Evolutionary conservation across 331 rosid genomes (phyloP).

Genomic region (Ulmus americana): DNA sequence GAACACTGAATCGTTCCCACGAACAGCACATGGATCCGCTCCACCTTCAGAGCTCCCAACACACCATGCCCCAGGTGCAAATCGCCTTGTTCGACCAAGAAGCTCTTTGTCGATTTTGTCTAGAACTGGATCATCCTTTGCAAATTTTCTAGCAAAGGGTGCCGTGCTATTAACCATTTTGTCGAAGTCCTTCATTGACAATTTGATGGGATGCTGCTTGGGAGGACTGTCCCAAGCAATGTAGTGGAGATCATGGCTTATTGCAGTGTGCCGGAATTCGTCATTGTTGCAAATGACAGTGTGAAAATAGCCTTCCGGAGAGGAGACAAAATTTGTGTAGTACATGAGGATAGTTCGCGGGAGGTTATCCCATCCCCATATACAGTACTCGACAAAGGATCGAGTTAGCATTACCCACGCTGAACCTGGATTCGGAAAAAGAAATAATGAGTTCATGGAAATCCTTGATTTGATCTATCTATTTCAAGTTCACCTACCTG

Average conservation of each 20-base stretch:
- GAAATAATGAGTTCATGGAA: not conserved
- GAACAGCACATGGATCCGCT: slow-evolving; percentile 69
- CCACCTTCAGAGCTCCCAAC: slow-evolving; percentile 49
- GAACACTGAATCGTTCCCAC: slow-evolving; percentile 57
- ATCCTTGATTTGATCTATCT: not conserved
- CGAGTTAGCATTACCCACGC: slow-evolving; percentile 52
- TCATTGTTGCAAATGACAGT: slow-evolving; percentile 76
- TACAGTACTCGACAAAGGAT: slow-evolving; percentile 43
- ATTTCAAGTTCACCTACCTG: slow-evolving; percentile 43
- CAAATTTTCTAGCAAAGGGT: slow-evolving; percentile 76
- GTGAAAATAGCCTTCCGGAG: slow-evolving; percentile 73
- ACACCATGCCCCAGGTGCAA: slow-evolving; percentile 92
- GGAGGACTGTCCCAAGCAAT: slow-evolving; percentile 98
- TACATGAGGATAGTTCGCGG: slow-evolving; percentile 49
- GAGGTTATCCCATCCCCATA: slow-evolving; percentile 62
- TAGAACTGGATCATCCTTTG: slow-evolving; percentile 63
- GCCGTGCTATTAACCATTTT: slow-evolving; percentile 83
- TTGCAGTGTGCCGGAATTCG: slow-evolving; percentile 55
- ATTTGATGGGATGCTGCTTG: slow-evolving; percentile 74
- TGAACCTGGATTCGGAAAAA: slow-evolving; percentile 34
- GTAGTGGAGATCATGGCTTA: slow-evolving; percentile 91
- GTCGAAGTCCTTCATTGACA: slow-evolving; percentile 66
- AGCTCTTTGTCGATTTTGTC: slow-evolving; percentile 86
- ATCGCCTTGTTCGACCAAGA: slow-evolving; percentile 56
- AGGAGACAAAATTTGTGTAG: slow-evolving; percentile 45